phyloP scores from a whole-genome alignment of 805 yeast species.

The Candida silvicultrix region DNA sequence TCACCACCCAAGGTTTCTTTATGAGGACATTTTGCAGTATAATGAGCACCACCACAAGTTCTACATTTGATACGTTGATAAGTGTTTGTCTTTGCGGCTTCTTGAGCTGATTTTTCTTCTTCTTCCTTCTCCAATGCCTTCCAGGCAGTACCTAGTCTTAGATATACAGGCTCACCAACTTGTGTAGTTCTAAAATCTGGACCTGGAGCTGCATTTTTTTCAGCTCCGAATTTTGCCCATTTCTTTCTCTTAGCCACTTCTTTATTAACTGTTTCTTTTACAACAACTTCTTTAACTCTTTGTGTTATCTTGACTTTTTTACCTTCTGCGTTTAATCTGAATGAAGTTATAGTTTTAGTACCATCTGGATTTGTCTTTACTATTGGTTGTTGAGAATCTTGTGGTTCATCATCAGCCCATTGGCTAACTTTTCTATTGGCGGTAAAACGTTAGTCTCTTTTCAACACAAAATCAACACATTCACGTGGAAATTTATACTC shows the following conservation, averaged over 20 bases:
- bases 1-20: conserved; percentile 70
- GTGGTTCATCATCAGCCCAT: conserved; percentile 45
- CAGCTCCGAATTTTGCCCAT: conserved; percentile 88
- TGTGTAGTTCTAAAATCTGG: conserved; percentile 88
- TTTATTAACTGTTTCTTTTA: conserved; percentile 77
- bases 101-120: conserved; percentile 45
- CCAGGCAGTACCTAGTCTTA: conserved; percentile 72
- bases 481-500: not conserved
- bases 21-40: conserved; percentile 92
- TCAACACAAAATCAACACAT: not conserved
- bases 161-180: conserved; percentile 75
- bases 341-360: conserved; percentile 80
- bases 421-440: conserved; percentile 7
- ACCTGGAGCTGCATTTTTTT: conserved; percentile 66
- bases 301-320: conserved; percentile 86
- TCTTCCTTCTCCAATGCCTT: conserved; percentile 71
- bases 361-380: conserved; percentile 79
- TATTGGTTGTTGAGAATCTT: conserved; percentile 68
- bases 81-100: conserved; percentile 38
- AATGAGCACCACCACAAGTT: conserved; percentile 90
- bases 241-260: conserved; percentile 80
- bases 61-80: conserved; percentile 62
- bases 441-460: not conserved
- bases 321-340: conserved; percentile 67
- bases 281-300: conserved; percentile 68